Evolutionary conservation across 1,139 yeast genomes (phyloP).

Genomic region (Yamadazyma pseudoaaseri): DNA sequence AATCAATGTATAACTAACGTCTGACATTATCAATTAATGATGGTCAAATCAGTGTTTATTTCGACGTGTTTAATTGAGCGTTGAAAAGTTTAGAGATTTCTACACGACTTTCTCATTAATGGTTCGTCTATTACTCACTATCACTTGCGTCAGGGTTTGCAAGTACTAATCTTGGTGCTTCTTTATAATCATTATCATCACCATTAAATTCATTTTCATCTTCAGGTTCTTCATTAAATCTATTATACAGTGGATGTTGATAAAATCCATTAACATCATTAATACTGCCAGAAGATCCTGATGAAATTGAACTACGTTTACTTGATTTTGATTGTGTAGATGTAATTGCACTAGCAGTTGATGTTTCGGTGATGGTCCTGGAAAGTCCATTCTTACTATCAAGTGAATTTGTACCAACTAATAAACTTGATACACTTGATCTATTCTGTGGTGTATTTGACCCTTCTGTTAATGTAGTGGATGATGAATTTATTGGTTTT

Average conservation of each 20-base stretch:
- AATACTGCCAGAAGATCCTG: conserved; percentile 17
- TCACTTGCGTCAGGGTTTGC: conserved; percentile 64
- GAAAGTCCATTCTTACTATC: conserved; percentile 25
- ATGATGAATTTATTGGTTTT: neutral
- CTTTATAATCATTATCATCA: conserved; percentile 28
- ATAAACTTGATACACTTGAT: conserved; percentile 23
- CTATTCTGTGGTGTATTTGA: conserved; percentile 13
- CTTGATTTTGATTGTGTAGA: conserved; percentile 6
- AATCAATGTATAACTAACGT: conserved; percentile 66
- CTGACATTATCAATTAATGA: conserved; percentile 33
- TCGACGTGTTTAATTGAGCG: conserved; percentile 16
- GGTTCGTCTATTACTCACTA: conserved; percentile 12
- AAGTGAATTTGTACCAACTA: conserved; percentile 10
- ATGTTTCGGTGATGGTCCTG: conserved; percentile 30
- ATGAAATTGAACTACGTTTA: conserved; percentile 14
- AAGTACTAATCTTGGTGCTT: conserved; percentile 51
- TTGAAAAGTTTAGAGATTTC: too few species aligned
- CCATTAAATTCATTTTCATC: conserved; percentile 9
- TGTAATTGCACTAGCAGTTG: conserved; percentile 9
- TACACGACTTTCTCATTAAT: conserved; percentile 1
- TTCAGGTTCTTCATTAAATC: conserved; percentile 9
- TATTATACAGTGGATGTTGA: conserved; percentile 43
- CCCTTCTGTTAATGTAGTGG: conserved; percentile 4
- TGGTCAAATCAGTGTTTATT: conserved; percentile 7
- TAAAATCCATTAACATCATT: conserved; percentile 35